Base-by-base conservation (phyloP, 768 basidiomycete species). In the Amanita pseudoporphyria region DNA sequence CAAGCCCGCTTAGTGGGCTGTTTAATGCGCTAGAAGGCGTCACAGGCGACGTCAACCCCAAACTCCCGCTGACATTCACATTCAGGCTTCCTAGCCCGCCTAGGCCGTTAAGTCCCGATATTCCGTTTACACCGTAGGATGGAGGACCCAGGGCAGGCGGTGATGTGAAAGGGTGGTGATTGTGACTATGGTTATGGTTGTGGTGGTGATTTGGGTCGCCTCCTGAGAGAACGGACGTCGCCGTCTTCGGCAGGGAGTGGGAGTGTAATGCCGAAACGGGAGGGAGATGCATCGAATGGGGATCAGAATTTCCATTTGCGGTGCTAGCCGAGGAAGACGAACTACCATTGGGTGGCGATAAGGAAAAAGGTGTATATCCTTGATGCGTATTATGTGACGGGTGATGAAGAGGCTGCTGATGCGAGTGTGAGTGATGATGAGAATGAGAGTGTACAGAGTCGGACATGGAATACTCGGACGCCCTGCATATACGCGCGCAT, bases 391-490 rank as follows among this genome's bases (percentile, higher is more conserved):
- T 28, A 13, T 45, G 45, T 9, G 31, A 3, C 6, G 52, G 33
- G 39, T 46, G 39, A 45, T 56, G 26, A 7, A 28, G 26, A 28
- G 26, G 7, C 26, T 28, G 31, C 16, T 50, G 48, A n/a, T 52
- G 64, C 14, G 56, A 51, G 21, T 60, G 60, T 2, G 60, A 55
- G 31, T 65, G 65, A 2, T 60, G 52, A 22, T 66, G 67, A 0
- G 64, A 60, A 30, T 62, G 64, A 0, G 67, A 65, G 31, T 67
- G 59, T 9, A 56, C 54, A n/a, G 55, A 53, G 16, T 71, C 68
- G 4, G 71, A 73, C 0, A 72, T 69, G 0, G 67, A 72, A 57
- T 71, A 75, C 39, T 72, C 70, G 6, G 64, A 33, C 26, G 9
- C 5, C 52, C 32, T 18, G 36, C 56, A 39, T 31, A 51, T 36